Evolutionary conservation across 2,329 filamentous ascomycete genomes (phyloP).

Genomic region (Aspergillus fructus): DNA sequence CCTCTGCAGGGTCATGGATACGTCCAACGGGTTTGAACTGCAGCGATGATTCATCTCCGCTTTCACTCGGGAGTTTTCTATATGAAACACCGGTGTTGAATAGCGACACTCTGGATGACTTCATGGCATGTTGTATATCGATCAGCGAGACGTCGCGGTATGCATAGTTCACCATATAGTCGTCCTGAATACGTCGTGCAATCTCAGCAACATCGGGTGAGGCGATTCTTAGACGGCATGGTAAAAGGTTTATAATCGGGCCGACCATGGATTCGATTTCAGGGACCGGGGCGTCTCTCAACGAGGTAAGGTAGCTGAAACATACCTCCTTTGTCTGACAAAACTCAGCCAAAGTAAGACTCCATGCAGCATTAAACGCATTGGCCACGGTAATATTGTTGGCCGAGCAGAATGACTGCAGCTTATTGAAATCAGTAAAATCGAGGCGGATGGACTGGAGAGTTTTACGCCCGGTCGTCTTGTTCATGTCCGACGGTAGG

Average conservation of each 20-base stretch:
- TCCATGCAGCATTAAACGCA: slow-evolving; percentile 70
- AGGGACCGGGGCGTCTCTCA: slow-evolving; percentile 42
- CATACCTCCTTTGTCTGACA: slow-evolving; percentile 69
- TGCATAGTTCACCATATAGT: slow-evolving; percentile 47
- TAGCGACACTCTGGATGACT: slow-evolving; percentile 35
- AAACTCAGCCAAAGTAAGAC: slow-evolving; percentile 58
- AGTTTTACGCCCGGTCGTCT: slow-evolving; percentile 16
- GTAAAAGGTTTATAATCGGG: slow-evolving; percentile 48
- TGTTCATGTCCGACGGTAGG: slow-evolving; percentile 36
- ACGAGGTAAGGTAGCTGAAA: slow-evolving; percentile 47
- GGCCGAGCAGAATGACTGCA: slow-evolving; percentile 42
- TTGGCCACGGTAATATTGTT: slow-evolving; percentile 52
- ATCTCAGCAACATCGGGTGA: slow-evolving; percentile 35
- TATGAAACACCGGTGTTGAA: slow-evolving; percentile 53
- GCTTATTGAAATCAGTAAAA: slow-evolving; percentile 25
- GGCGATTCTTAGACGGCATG: slow-evolving; percentile 43
- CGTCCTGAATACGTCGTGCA: slow-evolving; percentile 44
- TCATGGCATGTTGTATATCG: slow-evolving; percentile 48
- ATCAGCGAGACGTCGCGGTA: slow-evolving; percentile 46
- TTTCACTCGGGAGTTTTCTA: slow-evolving; percentile 39
- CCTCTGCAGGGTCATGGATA: slow-evolving; percentile 50
- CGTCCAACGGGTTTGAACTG: slow-evolving; percentile 36
- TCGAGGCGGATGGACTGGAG: slow-evolving; percentile 33
- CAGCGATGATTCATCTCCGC: slow-evolving; percentile 25
- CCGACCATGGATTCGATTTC: slow-evolving; percentile 44